These are phyloP conservation scores for Ganoderma leucocontextum DNA, from an alignment of 1,284 basidiomycete species.

Conservation along the genomic window DNA sequence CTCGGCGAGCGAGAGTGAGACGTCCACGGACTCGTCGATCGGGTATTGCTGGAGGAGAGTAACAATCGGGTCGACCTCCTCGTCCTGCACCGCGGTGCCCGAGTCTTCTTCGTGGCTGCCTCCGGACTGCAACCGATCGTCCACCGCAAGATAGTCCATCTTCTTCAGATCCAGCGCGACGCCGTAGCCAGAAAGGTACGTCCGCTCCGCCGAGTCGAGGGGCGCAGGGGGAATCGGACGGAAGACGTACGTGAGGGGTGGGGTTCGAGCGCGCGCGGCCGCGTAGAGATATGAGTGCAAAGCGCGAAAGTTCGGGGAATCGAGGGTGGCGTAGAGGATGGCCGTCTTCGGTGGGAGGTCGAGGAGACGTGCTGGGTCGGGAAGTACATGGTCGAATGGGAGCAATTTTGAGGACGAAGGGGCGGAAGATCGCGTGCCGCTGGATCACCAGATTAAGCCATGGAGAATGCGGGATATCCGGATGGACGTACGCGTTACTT, in stretches of 20 bases:
- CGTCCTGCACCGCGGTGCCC: conserved; percentile 24
- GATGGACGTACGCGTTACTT: conserved; percentile 36
- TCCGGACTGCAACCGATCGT: conserved; percentile 67
- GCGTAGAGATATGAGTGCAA: conserved; percentile 71
- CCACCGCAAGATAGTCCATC: conserved; percentile 95
- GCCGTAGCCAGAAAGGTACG: conserved; percentile 86
- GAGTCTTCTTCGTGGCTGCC: conserved; percentile 8
- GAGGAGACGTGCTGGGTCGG: conserved; percentile 50
- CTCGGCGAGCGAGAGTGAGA: conserved; percentile 64
- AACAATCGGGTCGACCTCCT: conserved; percentile 53
- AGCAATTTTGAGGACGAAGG: conserved; percentile 53
- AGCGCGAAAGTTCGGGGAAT: conserved; percentile 67
- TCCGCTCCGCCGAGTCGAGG: conserved; percentile 38
- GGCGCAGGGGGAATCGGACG: conserved; percentile 65
- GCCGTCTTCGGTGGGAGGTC: conserved; percentile 63
- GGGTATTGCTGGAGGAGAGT: conserved; percentile 65
- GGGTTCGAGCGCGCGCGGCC: conserved; percentile 53
- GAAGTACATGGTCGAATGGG: conserved; percentile 77
- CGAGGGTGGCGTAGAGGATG: conserved; percentile 75
- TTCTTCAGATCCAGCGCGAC: conserved; percentile 95
- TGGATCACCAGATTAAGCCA: neutral
- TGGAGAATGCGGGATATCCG: too few species aligned
- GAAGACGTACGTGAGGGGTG: conserved; percentile 76
- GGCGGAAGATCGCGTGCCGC: conserved; percentile 17
- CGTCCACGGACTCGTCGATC: conserved; percentile 57